These are phyloP conservation scores for Crassisporium funariophilum DNA, from an alignment of 768 basidiomycete genomes.

Conservation along the genomic window DNA sequence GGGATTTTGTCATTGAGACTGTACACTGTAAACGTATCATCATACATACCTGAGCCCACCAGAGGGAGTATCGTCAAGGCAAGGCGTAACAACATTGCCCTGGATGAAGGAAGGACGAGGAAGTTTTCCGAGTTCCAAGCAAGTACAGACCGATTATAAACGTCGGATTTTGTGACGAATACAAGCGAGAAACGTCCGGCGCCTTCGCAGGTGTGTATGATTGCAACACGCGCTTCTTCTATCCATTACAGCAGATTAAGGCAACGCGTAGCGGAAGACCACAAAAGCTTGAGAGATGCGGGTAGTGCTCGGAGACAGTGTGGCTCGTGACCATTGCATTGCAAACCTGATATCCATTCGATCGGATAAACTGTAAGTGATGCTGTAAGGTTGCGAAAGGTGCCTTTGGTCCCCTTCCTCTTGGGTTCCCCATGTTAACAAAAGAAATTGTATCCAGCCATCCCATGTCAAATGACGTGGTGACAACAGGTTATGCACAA, in stretches of 20 bases:
- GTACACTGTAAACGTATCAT: not conserved
- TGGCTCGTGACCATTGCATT: slow-evolving; percentile 14
- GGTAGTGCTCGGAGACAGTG: slow-evolving; percentile 23
- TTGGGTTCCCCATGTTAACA: no score
- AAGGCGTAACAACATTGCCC: slow-evolving; percentile 35
- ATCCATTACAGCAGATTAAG: slow-evolving; percentile 6
- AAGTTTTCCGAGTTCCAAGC: slow-evolving; percentile 7
- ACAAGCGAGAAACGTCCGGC: slow-evolving; percentile 9
- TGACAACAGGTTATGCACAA: no score
- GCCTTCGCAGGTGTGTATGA: not conserved
- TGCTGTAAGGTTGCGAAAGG: slow-evolving; percentile 2
- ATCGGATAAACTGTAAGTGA: slow-evolving; percentile 21
- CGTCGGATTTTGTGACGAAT: slow-evolving; percentile 18
- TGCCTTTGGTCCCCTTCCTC: no score
- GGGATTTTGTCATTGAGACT: not conserved
- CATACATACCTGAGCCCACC: slow-evolving; percentile 39
- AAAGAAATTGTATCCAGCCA: slow-evolving; percentile 6
- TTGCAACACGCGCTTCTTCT: not conserved
- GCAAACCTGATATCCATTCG: slow-evolving; percentile 6
- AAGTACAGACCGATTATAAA: slow-evolving; percentile 21
- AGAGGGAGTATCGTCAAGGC: slow-evolving; percentile 40
- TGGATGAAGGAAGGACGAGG: slow-evolving; percentile 14
- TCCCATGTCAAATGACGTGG: slow-evolving; percentile 27
- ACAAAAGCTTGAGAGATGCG: slow-evolving; percentile 11
- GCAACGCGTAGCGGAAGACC: slow-evolving; percentile 1